Conservation (phyloP, 129 eudicot genomes). For the Mikania micrantha region DNA sequence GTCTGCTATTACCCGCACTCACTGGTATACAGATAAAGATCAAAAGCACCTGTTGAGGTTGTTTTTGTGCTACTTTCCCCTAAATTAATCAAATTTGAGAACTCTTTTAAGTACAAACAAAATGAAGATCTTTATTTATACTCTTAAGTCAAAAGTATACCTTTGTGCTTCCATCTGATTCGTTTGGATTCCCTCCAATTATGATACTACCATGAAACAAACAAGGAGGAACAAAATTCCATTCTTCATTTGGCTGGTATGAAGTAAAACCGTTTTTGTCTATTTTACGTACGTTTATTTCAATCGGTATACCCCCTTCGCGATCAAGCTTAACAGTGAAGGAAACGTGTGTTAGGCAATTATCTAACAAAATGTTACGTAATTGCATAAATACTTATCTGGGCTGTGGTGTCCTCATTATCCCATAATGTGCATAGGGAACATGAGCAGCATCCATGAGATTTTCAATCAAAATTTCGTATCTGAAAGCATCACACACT, state of each 20-base stretch:
- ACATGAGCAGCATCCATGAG: slow-evolving; percentile 94
- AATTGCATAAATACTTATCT: slow-evolving; percentile 36
- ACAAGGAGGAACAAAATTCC: slow-evolving; percentile 64
- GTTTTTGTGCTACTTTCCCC: slow-evolving; percentile 18
- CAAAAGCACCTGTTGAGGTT: slow-evolving; percentile 30
- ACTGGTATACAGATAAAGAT: slow-evolving; percentile 74
- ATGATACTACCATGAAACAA: slow-evolving; percentile 41
- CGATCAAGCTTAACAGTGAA: slow-evolving; percentile 76
- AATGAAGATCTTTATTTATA: neutral
- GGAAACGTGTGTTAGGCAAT: slow-evolving; percentile 32
- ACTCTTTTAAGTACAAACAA: neutral
- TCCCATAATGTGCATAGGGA: slow-evolving; percentile 84
- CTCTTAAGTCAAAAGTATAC: slow-evolving; percentile 15
- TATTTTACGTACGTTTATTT: slow-evolving; percentile 38
- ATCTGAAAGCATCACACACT: slow-evolving; percentile 50
- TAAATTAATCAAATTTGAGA: slow-evolving; percentile 9
- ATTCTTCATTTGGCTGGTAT: slow-evolving; percentile 26
- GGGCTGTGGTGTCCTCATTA: slow-evolving; percentile 31
- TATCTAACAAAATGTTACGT: neutral
- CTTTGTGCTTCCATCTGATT: slow-evolving; percentile 15
- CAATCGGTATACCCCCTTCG: slow-evolving; percentile 84
- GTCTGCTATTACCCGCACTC: slow-evolving; percentile 81
- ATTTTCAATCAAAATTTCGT: slow-evolving; percentile 71
- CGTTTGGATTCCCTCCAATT: slow-evolving; percentile 29
- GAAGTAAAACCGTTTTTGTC: slow-evolving; percentile 58